Conservation (phyloP, 2,329 filamentous ascomycete genomes). For the Verticillium tricorpus region DNA sequence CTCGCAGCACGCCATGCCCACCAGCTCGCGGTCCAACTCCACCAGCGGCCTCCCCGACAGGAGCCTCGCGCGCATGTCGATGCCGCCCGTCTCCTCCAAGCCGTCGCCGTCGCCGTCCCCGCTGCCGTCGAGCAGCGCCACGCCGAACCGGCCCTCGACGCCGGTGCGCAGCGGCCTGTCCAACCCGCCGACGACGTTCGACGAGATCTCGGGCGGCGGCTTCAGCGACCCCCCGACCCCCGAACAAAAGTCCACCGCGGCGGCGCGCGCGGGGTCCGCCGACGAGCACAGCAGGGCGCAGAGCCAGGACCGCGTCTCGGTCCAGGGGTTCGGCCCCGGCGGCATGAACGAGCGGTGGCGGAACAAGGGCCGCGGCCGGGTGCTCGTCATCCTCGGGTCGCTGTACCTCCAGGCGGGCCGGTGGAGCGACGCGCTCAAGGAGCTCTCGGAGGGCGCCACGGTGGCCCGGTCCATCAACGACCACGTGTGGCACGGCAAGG, state of each 20-base stretch:
- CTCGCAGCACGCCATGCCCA: slow-evolving; percentile 47
- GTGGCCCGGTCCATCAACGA: slow-evolving; percentile 78
- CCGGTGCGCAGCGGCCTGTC: slow-evolving; percentile 44
- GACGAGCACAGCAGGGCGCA: slow-evolving; percentile 43
- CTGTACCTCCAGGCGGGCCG: slow-evolving; percentile 85
- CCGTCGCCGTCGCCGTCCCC: slow-evolving; percentile 32
- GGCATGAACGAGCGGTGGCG: slow-evolving; percentile 73
- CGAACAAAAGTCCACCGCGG: slow-evolving; percentile 25
- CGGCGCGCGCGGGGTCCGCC: slow-evolving; percentile 31
- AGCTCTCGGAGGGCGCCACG: slow-evolving; percentile 74
- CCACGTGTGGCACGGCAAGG: slow-evolving; percentile 96
- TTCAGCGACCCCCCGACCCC: slow-evolving; percentile 33
- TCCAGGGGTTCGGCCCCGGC: slow-evolving; percentile 66
- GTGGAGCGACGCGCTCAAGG: slow-evolving; percentile 83
- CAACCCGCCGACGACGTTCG: slow-evolving; percentile 43
- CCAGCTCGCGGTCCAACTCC: slow-evolving; percentile 48
- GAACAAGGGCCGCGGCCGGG: slow-evolving; percentile 74
- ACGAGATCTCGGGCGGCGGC: slow-evolving; percentile 35
- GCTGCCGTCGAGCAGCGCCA: slow-evolving; percentile 39
- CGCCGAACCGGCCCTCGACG: slow-evolving; percentile 45
- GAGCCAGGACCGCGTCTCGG: slow-evolving; percentile 54
- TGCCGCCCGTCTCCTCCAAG: slow-evolving; percentile 63
- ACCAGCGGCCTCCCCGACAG: slow-evolving; percentile 52
- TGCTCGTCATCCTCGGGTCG: slow-evolving; percentile 75
- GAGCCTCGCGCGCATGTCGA: slow-evolving; percentile 69